Evolutionary conservation across 352 stramenopile species (phyloP), one percentile per base, ranked within the genome.

Genomic region (Pythium monospermum): DNA sequence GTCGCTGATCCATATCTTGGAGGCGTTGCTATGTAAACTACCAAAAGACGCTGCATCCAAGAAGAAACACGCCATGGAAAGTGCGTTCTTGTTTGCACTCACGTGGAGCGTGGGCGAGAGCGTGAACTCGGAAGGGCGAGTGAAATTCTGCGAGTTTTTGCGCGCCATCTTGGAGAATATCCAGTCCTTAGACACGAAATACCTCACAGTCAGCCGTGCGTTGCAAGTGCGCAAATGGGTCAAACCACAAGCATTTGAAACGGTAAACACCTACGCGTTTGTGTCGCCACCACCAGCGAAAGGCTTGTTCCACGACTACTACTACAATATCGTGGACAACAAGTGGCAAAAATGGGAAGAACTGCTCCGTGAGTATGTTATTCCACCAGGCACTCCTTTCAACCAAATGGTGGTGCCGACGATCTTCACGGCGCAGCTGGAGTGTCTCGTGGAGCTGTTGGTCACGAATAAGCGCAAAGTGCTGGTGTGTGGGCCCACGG

Each of bases 341-440:
- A 95, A 96, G 48, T 97, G 91, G 90, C 51, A 87, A n/a, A 80
- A 76, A 19, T 98, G 91, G 91, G 79, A 94, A 53, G 89, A 97
- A 16, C 81, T 89, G 30, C 66, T 98, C 15, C 76, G 79, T 4
- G 59, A 90, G 27, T 95, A 95, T 47, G 65, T 82, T 18, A 97
- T 98, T 46, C 66, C 80, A 13, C 71, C 77, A 19, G 88, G 83
- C 39, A 91, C 84, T 3, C 80, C 82, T 21, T 96, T 96, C 53
- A 95, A 87, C 44, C 73, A 94, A 54, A 97, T 98, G 53, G 87
- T 98, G 13, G 91, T 98, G 21, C 91, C 92, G 19, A 98, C 88
- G 45, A 95, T 91, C 36, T 96, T 95, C 59, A 98, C 91, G 4
- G 85, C 87, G 15, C 90, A 97, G 45, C 67, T 96, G 49, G 77